A percentile compares a stretch with the other conserved stretches of the same genome.
Evolutionary conservation across 768 basidiomycete genomes (phyloP).

Genomic region (Amyloporia xantha): DNA sequence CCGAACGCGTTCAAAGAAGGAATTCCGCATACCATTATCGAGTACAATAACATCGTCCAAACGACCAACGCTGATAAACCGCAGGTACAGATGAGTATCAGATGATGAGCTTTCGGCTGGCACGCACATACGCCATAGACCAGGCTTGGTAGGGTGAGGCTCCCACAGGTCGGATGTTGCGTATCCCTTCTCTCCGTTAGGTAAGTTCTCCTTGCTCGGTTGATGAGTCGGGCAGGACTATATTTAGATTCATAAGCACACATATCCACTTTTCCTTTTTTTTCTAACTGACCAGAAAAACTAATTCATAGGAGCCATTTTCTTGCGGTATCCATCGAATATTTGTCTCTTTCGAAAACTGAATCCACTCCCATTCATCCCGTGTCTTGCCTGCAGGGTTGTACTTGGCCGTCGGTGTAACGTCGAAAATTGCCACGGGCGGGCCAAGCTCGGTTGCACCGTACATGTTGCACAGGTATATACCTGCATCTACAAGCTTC

Average conservation of each 20-base stretch:
- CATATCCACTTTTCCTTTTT: too few relatives aligned
- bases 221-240: background rate
- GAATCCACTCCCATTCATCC: constrained; percentile 10
- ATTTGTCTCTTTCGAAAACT: background rate
- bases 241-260: background rate
- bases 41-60: constrained; percentile 39
- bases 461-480: constrained; percentile 7
- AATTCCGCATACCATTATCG: constrained; percentile 9
- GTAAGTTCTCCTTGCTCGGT: constrained; percentile 4
- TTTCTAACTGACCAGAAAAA: constrained; percentile 1
- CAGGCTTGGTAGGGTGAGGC: constrained; percentile 13
- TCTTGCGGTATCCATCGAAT: constrained; percentile 5
- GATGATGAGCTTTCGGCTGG: background rate
- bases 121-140: constrained; percentile 24
- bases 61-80: constrained; percentile 23
- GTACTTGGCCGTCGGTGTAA: background rate
- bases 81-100: background rate
- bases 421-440: background rate
- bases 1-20: background rate
- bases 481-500: constrained; percentile 12
- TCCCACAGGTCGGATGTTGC: constrained; percentile 16
- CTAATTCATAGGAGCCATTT: constrained; percentile 5
- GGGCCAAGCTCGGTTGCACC: constrained; percentile 13
- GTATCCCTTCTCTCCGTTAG: constrained; percentile 12
- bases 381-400: background rate